Conservation (phyloP, 768 basidiomycete genomes). For the Suillus subalutaceus region DNA sequence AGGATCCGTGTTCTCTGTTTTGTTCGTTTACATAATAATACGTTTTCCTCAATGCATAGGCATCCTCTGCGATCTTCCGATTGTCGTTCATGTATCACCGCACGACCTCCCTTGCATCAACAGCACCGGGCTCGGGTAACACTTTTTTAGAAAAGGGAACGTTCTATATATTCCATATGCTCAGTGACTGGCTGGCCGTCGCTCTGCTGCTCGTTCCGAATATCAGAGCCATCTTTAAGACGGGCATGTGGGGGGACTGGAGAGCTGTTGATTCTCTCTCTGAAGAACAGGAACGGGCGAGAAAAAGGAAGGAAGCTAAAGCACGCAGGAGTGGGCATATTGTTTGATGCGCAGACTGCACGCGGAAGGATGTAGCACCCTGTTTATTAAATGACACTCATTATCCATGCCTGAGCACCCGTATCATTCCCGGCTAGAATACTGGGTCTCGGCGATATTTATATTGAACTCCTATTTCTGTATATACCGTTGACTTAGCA, state of each 20-base stretch:
- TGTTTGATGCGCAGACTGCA: conserved; percentile 1
- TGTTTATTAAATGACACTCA: not conserved
- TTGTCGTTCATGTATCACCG: conserved; percentile 40
- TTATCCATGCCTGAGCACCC: not conserved
- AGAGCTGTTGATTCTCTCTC: conserved; percentile 12
- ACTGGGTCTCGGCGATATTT: not conserved
- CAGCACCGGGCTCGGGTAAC: conserved; percentile 36
- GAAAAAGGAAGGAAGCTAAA: conserved; percentile 5
- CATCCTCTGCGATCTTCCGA: conserved; percentile 41
- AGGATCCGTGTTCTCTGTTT: conserved; percentile 16
- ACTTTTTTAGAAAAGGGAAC: conserved; percentile 37
- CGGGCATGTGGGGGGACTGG: conserved; percentile 29
- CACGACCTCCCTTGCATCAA: conserved; percentile 37
- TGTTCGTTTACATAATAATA: not conserved
- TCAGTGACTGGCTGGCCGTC: conserved; percentile 45
- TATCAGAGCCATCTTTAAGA: conserved; percentile 30
- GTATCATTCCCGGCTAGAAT: not conserved
- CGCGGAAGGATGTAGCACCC: not conserved
- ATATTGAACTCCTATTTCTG: not conserved
- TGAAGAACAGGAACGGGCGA: conserved; percentile 4
- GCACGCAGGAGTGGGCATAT: conserved; percentile 6
- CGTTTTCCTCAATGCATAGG: conserved; percentile 5
- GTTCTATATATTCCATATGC: conserved; percentile 49
- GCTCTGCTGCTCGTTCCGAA: conserved; percentile 35
- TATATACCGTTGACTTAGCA: not conserved